phyloP scores from a whole-genome alignment of 345 rosid species.

The Turritis glabra region DNA sequence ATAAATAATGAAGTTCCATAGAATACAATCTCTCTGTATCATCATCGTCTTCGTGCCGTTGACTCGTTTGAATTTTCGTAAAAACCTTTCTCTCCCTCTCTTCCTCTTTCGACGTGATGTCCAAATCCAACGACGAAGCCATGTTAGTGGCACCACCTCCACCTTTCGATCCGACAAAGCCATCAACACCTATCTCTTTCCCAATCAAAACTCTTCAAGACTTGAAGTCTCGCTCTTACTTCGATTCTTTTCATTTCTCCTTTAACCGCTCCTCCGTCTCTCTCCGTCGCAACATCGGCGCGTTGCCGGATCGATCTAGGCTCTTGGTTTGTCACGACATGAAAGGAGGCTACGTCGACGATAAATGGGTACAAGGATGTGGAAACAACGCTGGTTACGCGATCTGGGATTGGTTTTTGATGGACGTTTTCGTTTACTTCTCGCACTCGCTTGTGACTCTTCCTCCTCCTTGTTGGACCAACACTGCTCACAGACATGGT shows the following conservation, averaged over 20 bases:
- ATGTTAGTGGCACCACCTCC: constrained; percentile 32
- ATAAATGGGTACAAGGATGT: constrained; percentile 89
- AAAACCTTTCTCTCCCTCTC: not conserved
- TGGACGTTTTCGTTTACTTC: constrained; percentile 82
- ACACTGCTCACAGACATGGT: constrained; percentile 87
- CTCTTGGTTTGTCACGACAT: constrained; percentile 81
- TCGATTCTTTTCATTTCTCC: constrained; percentile 72
- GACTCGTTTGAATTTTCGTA: not conserved
- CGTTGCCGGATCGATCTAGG: constrained; percentile 49
- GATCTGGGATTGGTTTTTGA: constrained; percentile 86
- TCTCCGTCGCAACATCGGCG: constrained; percentile 35
- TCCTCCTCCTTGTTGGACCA: constrained; percentile 94
- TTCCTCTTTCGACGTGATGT: constrained; percentile 24
- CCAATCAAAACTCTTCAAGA: constrained; percentile 71
- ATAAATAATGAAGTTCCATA: not conserved
- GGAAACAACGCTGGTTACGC: constrained; percentile 53
- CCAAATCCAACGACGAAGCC: constrained; percentile 21
- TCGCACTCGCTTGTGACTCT: constrained; percentile 70
- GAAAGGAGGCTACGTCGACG: constrained; percentile 74
- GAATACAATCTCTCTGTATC: not conserved
- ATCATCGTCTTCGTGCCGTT: constrained; percentile 10
- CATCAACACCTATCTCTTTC: constrained; percentile 64
- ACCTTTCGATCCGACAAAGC: constrained; percentile 52
- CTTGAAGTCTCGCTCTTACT: constrained; percentile 65
- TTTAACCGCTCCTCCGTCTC: constrained; percentile 63